Evolutionary conservation across 371 early-diverging fungal genomes (phyloP), one percentile per base, ranked within the genome.

Genomic region (Chytridium lagenaria): DNA sequence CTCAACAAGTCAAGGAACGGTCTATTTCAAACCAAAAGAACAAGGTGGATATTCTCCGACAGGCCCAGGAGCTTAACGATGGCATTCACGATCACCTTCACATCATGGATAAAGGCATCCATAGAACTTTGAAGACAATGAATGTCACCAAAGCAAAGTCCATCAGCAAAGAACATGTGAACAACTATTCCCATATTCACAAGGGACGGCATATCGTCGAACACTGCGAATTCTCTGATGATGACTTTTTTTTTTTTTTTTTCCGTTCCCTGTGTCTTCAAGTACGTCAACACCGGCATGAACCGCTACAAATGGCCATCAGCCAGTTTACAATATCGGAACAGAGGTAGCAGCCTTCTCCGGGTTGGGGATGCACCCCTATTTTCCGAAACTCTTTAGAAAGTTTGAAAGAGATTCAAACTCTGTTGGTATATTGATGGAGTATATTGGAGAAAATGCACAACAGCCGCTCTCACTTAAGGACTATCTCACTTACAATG

Each of bases 271-370:
- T n/a, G n/a, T n/a, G 31, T 67, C 49, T 67, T 67, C 49, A 67
- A 67, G 28, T 33, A 16, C 44, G 44, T 67, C 67, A 67, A 67
- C 26, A 38, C 67, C 22, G 67, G 49, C 2, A n/a, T 15, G 7
- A 5, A n/a, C 23, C 39, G 39, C 15, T 5, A 23, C 26, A n/a
- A 67, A 40, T 30, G n/a, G 67, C 44, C 12, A 5, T 30, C 28
- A n/a, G 28, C 23, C 37, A 3, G 16, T 67, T 23, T 38, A 23
- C 23, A 5, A 23, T 12, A 23, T 22, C 12, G 44, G 23, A 15
- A n/a, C 33, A 19, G 44, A 67, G 15, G 28, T 37, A 23, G 16
- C 31, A 22, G 19, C 39, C 37, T 49, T 63, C 12, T 10, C 3
- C 12, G 34, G 15, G 22, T 28, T 67, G 10, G 12, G 16, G n/a